A percentile compares a stretch with the other conserved stretches of the same genome.
Conservation (phyloP, 768 basidiomycete species). For the Phylloporus sp. region DNA sequence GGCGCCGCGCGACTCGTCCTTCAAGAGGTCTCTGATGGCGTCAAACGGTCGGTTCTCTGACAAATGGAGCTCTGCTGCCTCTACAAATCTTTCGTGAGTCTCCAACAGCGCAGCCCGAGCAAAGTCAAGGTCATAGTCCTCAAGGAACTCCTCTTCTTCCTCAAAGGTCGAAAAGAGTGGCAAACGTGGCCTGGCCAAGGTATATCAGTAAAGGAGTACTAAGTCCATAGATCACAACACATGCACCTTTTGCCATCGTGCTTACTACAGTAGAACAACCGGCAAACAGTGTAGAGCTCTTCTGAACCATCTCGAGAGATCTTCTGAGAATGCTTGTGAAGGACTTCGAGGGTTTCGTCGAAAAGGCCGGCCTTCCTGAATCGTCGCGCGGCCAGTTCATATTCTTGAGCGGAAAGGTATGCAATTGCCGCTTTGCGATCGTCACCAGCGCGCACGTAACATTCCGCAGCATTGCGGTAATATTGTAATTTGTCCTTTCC, state of each 20-base stretch:
- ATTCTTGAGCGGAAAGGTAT: slow-evolving; percentile 42
- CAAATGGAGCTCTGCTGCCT: slow-evolving; percentile 53
- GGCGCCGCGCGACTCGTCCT: slow-evolving; percentile 30
- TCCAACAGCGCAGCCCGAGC: slow-evolving; percentile 45
- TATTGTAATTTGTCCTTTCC: slow-evolving; percentile 34
- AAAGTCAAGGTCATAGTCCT: slow-evolving; percentile 48
- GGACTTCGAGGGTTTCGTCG: slow-evolving; percentile 48
- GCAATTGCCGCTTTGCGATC: slow-evolving; percentile 41
- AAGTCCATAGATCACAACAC: neutral
- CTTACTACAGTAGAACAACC: slow-evolving; percentile 42
- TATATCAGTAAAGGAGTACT: neutral
- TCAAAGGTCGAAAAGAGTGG: slow-evolving; percentile 48
- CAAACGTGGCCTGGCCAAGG: slow-evolving; percentile 39
- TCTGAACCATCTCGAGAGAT: slow-evolving; percentile 31
- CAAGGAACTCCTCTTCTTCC: slow-evolving; percentile 53
- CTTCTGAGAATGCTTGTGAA: slow-evolving; percentile 32
- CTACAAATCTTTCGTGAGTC: slow-evolving; percentile 36
- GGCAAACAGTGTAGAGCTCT: slow-evolving; percentile 42
- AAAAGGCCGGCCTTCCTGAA: slow-evolving; percentile 49
- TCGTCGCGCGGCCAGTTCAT: slow-evolving; percentile 39
- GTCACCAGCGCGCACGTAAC: slow-evolving; percentile 41
- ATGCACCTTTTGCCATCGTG: slow-evolving; percentile 19
- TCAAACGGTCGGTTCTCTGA: slow-evolving; percentile 43
- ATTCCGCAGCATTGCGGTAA: slow-evolving; percentile 43
- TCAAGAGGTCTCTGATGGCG: slow-evolving; percentile 45